Percentiles rank a stretch among this genome's conserved stretches.
These are phyloP conservation scores for Eucommia ulmoides DNA, from an alignment of 257 asterid species.

Conservation along the genomic window DNA sequence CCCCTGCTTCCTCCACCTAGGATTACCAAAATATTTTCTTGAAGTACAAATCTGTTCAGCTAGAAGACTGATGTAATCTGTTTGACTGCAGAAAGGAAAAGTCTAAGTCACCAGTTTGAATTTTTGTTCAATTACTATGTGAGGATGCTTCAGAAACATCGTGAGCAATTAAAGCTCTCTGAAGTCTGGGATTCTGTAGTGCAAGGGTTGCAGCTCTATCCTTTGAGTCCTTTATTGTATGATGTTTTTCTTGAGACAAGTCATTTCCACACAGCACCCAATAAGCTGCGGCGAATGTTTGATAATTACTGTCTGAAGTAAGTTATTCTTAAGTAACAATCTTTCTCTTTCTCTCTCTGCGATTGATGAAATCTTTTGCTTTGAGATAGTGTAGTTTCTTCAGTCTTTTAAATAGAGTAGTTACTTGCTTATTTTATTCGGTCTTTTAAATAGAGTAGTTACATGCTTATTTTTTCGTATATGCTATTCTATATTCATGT, in stretches of 20 bases:
- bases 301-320: conserved; percentile 65
- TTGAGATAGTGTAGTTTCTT: too few relatives aligned
- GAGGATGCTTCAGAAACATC: conserved; percentile 46
- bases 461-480: too few relatives aligned
- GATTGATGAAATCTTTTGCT: not conserved
- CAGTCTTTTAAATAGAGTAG: too few relatives aligned
- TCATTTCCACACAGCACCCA: conserved; percentile 59
- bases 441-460: too few relatives aligned
- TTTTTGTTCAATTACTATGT: conserved; percentile 58
- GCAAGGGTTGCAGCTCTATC: conserved; percentile 72
- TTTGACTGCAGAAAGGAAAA: conserved; percentile 60
- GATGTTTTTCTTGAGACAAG: conserved; percentile 50
- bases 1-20: too few relatives aligned
- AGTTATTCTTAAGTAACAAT: not conserved
- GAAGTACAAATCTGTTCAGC: not conserved
- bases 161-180: conserved; percentile 33
- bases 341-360: not conserved
- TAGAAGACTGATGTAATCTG: not conserved
- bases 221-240: conserved; percentile 51
- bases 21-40: too few relatives aligned
- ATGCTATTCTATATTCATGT: conserved; percentile 2
- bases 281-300: conserved; percentile 66
- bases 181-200: conserved; percentile 56
- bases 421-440: too few relatives aligned
- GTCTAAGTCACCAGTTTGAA: conserved; percentile 65